Evolutionary conservation across 1,284 basidiomycete species (phyloP), one percentile per base, ranked within the genome.

Genomic region (Fomitiporia mediterranea): DNA sequence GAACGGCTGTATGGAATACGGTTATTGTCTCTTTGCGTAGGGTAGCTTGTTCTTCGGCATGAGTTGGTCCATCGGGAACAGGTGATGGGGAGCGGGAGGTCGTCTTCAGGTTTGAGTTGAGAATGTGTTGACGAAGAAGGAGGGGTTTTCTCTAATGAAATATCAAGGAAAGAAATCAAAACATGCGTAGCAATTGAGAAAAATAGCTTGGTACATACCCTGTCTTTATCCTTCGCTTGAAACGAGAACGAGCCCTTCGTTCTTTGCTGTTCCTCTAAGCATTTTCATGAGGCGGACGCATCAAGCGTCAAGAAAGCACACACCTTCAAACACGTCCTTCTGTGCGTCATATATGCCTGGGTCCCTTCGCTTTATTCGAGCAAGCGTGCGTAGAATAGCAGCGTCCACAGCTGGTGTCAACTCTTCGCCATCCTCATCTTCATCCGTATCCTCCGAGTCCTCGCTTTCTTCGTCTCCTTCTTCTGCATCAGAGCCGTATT

Each of bases 351-450:
- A 96, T 42, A 96, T 91, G 1, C 78, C 81, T 0, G 92, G 91
- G 68, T 98, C 94, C 63, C 83, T 89, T 56, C 80, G 79, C 66
- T 84, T 83, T 59, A 99, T 98, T 63, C 87, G 82, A 1, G 89
- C 89, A 6, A 99, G 77, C 0, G 95, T 99, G 49, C 93, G 80
- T 40, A 99, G 77, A 65, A 99, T 97, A 17, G 97, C 97, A 43
- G 89, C 97, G 68, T 99, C 96, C 46, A 98, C 82, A 0, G 90
- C 87, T 1, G 95, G 94, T 0, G 94, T 99, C 55, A 99, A 81
- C 69, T 98, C 91, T 63, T 94, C 93, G 11, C 95, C 97, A 59
- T 97, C 91, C 67, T 96, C 93, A 67, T 99, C 96, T 67, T 98
- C 95, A 1, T 83, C 84, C 66, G 91, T 90, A 48, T 85, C 87